Evolutionary conservation across 1,284 basidiomycete species (phyloP).

Genomic region (Ustilago esculenta): DNA sequence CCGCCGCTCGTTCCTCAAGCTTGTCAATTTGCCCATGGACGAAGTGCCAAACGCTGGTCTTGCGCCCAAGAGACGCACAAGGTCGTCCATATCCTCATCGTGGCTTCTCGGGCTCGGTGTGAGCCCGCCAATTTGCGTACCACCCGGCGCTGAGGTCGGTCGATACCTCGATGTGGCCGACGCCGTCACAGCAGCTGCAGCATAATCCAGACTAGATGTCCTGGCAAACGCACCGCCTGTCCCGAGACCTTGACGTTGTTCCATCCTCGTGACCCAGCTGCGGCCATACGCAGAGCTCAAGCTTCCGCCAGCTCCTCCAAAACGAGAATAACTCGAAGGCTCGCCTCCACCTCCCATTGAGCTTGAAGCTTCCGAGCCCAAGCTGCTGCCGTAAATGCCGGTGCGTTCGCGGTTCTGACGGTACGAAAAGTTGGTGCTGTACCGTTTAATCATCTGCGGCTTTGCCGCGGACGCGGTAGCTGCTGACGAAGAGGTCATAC

Average conservation of each 20-base stretch:
- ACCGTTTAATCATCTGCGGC: constrained; percentile 60
- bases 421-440: constrained; percentile 54
- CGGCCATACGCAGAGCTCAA: constrained; percentile 38
- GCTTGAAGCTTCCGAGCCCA: constrained; percentile 30
- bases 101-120: constrained; percentile 46
- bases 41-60: constrained; percentile 33
- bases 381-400: constrained; percentile 35
- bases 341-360: constrained; percentile 28
- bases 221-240: constrained; percentile 37
- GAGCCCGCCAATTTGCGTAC: constrained; percentile 10
- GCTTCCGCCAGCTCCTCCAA: constrained; percentile 32
- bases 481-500: constrained; percentile 9
- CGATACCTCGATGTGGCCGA: constrained; percentile 28
- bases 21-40: constrained; percentile 23
- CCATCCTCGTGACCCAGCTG: constrained; percentile 54
- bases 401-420: constrained; percentile 37
- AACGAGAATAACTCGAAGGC: constrained; percentile 39
- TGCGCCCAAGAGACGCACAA: constrained; percentile 50
- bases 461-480: constrained; percentile 24
- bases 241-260: constrained; percentile 49
- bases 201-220: constrained; percentile 37
- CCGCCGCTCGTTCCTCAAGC: constrained; percentile 22
- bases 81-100: constrained; percentile 57
- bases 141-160: constrained; percentile 2
- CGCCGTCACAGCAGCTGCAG: constrained; percentile 27